These are phyloP conservation scores for Zygosaccharomyces kombuchaensis DNA, from an alignment of 805 yeast genomes.

Conservation along the genomic window DNA sequence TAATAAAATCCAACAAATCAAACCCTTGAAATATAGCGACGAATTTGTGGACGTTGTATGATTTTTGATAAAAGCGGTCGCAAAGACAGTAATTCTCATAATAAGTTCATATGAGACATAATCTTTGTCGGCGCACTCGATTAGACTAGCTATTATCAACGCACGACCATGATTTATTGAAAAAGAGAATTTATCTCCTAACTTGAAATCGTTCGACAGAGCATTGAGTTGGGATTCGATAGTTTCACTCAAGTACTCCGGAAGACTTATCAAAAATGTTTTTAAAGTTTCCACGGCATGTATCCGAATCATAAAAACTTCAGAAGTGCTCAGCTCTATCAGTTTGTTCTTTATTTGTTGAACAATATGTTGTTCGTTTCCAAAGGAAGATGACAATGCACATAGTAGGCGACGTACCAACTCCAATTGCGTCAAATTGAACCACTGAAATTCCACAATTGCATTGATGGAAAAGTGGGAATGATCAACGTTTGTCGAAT, in stretches of 20 bases:
- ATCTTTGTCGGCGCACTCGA: slow-evolving; percentile 36
- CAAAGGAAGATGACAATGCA: slow-evolving; percentile 31
- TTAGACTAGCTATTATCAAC: slow-evolving; percentile 36
- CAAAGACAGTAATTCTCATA: slow-evolving; percentile 42
- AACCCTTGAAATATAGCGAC: slow-evolving; percentile 35
- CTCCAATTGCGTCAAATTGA: slow-evolving; percentile 23
- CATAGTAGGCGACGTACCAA: slow-evolving; percentile 18
- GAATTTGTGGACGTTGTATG: slow-evolving; percentile 32
- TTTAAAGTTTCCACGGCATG: slow-evolving; percentile 38
- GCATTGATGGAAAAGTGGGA: slow-evolving; percentile 3
- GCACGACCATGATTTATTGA: slow-evolving; percentile 40
- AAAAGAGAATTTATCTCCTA: slow-evolving; percentile 26
- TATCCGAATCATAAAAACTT: slow-evolving; percentile 40
- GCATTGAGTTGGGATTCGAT: slow-evolving; percentile 35
- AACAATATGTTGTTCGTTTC: slow-evolving; percentile 26
- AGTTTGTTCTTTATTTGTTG: slow-evolving; percentile 35
- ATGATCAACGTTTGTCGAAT: not conserved
- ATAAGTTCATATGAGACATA: slow-evolving; percentile 45
- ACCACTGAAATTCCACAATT: slow-evolving; percentile 19
- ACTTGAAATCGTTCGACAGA: slow-evolving; percentile 35
- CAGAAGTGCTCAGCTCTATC: slow-evolving; percentile 37
- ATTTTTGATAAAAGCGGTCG: slow-evolving; percentile 42
- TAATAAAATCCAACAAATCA: slow-evolving; percentile 58
- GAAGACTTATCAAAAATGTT: slow-evolving; percentile 32
- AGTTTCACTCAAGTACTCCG: slow-evolving; percentile 37